Evolutionary conservation across 2,329 filamentous ascomycete genomes (phyloP).

Genomic region (Stachybotrys echinatus): DNA sequence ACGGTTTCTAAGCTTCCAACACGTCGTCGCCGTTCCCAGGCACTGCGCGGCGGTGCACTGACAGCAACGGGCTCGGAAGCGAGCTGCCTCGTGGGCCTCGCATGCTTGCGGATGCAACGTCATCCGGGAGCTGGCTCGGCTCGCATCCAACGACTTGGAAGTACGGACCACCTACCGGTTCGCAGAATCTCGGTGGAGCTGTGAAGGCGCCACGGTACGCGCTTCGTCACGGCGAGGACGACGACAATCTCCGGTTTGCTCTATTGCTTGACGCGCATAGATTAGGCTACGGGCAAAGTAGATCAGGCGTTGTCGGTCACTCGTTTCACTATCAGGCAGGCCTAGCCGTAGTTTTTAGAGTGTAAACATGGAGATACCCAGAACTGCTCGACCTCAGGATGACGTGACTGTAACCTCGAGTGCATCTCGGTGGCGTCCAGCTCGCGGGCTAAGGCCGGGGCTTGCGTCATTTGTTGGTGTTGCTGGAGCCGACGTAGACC

Average conservation of each 20-base stretch:
- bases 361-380: slow-evolving; percentile 11
- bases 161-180: background rate
- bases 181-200: slow-evolving; percentile 2
- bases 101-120: background rate
- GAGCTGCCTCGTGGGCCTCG: slow-evolving; percentile 11
- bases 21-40: slow-evolving; percentile 32
- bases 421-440: too few species aligned
- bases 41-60: slow-evolving; percentile 22
- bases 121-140: slow-evolving; percentile 22
- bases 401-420: background rate
- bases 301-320: slow-evolving; percentile 25
- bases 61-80: slow-evolving; percentile 21
- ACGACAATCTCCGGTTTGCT: slow-evolving; percentile 3
- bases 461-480: too few species aligned
- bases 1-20: slow-evolving; percentile 42
- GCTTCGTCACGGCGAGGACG: background rate
- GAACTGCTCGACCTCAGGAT: background rate
- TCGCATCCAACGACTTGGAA: slow-evolving; percentile 1
- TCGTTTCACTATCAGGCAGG: slow-evolving; percentile 25
- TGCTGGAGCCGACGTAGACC: too few species aligned
- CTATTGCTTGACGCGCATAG: slow-evolving; percentile 14
- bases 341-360: slow-evolving; percentile 27
- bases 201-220: background rate
- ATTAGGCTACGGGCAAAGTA: slow-evolving; percentile 24
- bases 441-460: too few species aligned